Evolutionary conservation across 2,329 filamentous ascomycete species (phyloP).

Genomic region (Penicillium griseofulvum): DNA sequence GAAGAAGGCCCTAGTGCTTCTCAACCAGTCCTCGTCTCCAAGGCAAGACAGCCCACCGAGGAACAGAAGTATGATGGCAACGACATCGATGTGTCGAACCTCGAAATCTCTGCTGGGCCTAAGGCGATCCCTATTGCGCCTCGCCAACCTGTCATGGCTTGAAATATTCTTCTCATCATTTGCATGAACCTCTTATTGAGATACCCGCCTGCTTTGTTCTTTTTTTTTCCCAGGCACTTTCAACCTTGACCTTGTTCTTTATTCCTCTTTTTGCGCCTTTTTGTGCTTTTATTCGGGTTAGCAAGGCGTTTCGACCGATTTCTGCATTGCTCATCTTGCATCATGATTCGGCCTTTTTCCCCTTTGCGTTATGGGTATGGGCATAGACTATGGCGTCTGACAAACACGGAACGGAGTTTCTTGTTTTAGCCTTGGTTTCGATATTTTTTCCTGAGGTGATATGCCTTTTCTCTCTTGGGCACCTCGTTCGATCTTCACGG

Average conservation of each 20-base stretch:
- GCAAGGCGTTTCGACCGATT: slow-evolving; percentile 4
- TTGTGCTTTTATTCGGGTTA: slow-evolving; percentile 2
- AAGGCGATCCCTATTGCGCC: slow-evolving; percentile 40
- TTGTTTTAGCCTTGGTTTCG: slow-evolving; percentile 5
- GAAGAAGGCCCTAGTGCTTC: slow-evolving; percentile 23
- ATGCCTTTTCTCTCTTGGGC: slow-evolving; percentile 11
- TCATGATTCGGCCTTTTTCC: slow-evolving; percentile 2
- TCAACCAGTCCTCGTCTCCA: slow-evolving; percentile 26
- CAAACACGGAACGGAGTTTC: slow-evolving; percentile 24
- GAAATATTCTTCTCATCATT: slow-evolving; percentile 13
- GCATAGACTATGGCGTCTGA: slow-evolving; percentile 27
- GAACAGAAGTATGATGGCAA: slow-evolving; percentile 26
- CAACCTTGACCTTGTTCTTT: slow-evolving; percentile 5
- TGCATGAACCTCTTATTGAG: slow-evolving; percentile 13
- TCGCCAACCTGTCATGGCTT: slow-evolving; percentile 39
- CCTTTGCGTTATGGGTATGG: slow-evolving; percentile 16
- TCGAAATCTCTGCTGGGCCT: slow-evolving; percentile 36
- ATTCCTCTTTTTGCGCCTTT: slow-evolving; percentile 7
- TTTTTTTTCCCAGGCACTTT: slow-evolving; percentile 16
- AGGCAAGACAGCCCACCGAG: slow-evolving; percentile 18
- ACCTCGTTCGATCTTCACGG: background rate
- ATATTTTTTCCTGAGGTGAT: background rate
- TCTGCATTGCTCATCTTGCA: slow-evolving; percentile 7
- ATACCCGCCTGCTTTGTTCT: slow-evolving; percentile 16
- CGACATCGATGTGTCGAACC: slow-evolving; percentile 33